phyloP scores from a whole-genome alignment of 495 filamentous ascomycete genomes.

The Parachaetomium inaequale region DNA sequence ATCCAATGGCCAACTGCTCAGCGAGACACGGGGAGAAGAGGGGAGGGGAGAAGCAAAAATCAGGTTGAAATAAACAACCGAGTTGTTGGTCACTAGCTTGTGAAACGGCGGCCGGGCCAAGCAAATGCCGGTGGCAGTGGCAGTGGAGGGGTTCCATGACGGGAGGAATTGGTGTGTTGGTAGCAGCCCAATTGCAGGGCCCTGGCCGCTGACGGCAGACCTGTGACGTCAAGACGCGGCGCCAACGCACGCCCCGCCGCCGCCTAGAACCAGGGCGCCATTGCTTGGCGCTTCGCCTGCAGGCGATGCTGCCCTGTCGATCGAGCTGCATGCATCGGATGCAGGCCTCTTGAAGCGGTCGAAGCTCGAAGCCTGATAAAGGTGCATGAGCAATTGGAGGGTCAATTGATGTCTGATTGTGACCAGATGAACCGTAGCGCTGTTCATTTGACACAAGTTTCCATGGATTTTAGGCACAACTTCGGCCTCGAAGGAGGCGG shows the following conservation, averaged over 20 bases:
- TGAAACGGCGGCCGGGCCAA: conserved; percentile 5
- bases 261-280: conserved; percentile 6
- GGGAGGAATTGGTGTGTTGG: conserved; percentile 13
- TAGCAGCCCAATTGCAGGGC: not conserved
- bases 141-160: not conserved
- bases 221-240: conserved; percentile 15
- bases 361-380: not conserved
- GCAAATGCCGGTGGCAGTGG: not conserved
- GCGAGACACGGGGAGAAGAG: not conserved
- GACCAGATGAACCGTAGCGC: not conserved
- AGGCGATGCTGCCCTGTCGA: conserved; percentile 5
- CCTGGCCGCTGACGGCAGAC: conserved; percentile 1
- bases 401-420: not conserved
- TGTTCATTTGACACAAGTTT: not conserved
- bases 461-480: not conserved
- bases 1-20: not conserved
- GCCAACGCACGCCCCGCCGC: conserved; percentile 6
- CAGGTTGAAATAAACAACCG: not conserved
- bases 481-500: not conserved
- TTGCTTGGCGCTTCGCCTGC: conserved; percentile 1
- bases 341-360: not conserved
- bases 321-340: not conserved
- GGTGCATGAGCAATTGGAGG: not conserved
- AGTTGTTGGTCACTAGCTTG: not conserved
- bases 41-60: not conserved